Evolutionary conservation across 805 yeast genomes (phyloP), one percentile per base, ranked within the genome.

Genomic region (Candida dendrica): DNA sequence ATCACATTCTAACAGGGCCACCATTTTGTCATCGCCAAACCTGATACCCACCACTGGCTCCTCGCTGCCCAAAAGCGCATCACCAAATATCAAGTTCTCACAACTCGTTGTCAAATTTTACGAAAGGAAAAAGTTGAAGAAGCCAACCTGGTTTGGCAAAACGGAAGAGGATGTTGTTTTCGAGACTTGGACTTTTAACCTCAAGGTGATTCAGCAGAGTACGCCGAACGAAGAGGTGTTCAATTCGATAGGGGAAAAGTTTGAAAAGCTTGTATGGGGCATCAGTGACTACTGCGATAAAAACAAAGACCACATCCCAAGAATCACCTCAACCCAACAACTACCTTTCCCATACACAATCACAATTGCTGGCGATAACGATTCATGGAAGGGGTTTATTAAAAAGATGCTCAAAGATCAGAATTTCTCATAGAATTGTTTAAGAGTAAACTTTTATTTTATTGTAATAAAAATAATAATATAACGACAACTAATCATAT

Each of bases 231-330:
- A 16, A n/a, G 20, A 18, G 4, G 20, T 31, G 41, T 33, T 43
- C 16, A 50, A 47, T 41, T 47, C 52, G 44, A 53, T 57, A 45
- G 65, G 59, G 51, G 60, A 50, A 38, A 70, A 55, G 54, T 77
- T 76, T 39, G 64, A 61, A 33, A 51, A 55, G 6, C 60, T 64
- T 13, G 44, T 84, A 36, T 47, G 66, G 40, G 59, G 65, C 42
- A 72, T 83, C n/a, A 61, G 77, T 30, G 70, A 73, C 14, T 58
- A 64, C n/a, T 77, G 69, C 14, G 84, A 82, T 51, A 51, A 56
- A 6, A 69, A 80, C 52, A 81, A 77, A 51, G 74, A 69, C 38
- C 89, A 82, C 49, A 78, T 86, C 2, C 95, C 95, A 3, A 84
- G 86, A 1, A 81, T 85, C 19, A 75, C 82, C 15, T 73, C 85